Conservation (phyloP, 2,329 filamentous ascomycete species). For the Trichoderma simmonsii region DNA sequence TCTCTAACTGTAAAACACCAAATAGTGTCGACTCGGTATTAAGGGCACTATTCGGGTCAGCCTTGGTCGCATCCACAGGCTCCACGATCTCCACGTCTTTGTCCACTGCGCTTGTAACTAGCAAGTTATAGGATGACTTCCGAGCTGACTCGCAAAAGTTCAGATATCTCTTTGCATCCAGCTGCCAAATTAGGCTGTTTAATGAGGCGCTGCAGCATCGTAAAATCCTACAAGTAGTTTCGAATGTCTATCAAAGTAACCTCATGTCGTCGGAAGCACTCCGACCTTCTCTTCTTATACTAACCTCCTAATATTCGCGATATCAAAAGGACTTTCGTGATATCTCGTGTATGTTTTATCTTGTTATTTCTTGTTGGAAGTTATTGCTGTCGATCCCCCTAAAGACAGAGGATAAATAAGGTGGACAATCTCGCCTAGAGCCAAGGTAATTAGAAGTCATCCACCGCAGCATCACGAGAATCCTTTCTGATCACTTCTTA, state of each 20-base stretch:
- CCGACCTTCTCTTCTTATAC: not conserved
- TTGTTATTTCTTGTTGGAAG: not conserved
- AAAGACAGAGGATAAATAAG: not conserved
- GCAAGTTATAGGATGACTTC: not conserved
- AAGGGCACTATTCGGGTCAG: not conserved
- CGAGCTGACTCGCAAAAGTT: constrained; percentile 13
- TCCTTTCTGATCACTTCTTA: not conserved
- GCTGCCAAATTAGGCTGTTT: constrained; percentile 3
- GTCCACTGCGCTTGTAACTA: not conserved
- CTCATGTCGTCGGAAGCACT: not conserved
- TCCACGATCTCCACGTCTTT: constrained; percentile 3
- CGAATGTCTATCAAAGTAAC: not conserved
- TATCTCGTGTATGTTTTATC: not conserved
- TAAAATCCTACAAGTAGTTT: not conserved
- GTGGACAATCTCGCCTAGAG: constrained; percentile 1
- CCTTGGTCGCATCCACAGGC: constrained; percentile 6
- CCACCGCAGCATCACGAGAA: not conserved
- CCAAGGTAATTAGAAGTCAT: not conserved
- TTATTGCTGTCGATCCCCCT: constrained; percentile 1
- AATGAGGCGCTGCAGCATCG: not conserved
- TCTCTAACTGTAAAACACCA: not conserved
- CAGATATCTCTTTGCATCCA: not conserved
- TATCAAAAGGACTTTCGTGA: not conserved
- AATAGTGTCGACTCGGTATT: not conserved
- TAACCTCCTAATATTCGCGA: not conserved